A percentile compares a stretch with the other conserved stretches of the same genome.
These are phyloP conservation scores for Naganishia sp. DNA, from an alignment of 1,284 basidiomycete genomes.

Conservation along the genomic window DNA sequence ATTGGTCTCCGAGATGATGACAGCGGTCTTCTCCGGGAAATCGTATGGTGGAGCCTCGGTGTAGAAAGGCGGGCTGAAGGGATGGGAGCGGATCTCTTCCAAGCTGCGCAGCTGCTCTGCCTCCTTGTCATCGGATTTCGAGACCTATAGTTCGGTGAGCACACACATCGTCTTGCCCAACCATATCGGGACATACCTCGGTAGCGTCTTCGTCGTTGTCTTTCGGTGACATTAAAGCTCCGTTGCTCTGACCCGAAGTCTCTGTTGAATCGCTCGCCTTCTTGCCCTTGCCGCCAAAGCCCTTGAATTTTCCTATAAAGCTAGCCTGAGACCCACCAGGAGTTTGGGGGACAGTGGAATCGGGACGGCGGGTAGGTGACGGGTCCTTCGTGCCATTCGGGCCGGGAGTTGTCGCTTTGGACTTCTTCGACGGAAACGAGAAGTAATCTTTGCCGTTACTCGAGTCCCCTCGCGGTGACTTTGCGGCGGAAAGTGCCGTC, in stretches of 20 bases:
- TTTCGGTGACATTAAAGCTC: conserved; percentile 35
- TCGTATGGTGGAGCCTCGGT: conserved; percentile 69
- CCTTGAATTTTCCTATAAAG: conserved; percentile 76
- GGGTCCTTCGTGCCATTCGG: conserved; percentile 15
- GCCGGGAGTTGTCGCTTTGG: conserved; percentile 17
- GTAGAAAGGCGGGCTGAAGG: conserved; percentile 54
- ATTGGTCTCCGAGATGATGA: conserved; percentile 82
- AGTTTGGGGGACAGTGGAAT: conserved; percentile 45
- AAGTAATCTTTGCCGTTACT: conserved; percentile 48
- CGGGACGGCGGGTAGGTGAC: conserved; percentile 26
- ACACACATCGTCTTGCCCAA: neutral
- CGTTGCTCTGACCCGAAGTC: conserved; percentile 26
- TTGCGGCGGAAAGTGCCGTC: conserved; percentile 2
- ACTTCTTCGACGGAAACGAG: conserved; percentile 35
- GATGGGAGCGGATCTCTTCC: conserved; percentile 66
- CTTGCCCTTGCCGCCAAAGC: conserved; percentile 64
- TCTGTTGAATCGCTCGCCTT: conserved; percentile 55
- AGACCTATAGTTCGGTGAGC: conserved; percentile 33
- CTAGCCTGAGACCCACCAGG: conserved; percentile 58
- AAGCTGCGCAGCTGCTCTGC: conserved; percentile 56
- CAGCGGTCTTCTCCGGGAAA: conserved; percentile 65
- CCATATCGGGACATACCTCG: neutral
- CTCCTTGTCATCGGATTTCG: conserved; percentile 47
- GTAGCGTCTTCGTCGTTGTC: conserved; percentile 39
- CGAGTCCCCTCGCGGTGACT: conserved; percentile 26